Base-by-base conservation (phyloP, 331 rosid species). In the Malus hybrid region DNA sequence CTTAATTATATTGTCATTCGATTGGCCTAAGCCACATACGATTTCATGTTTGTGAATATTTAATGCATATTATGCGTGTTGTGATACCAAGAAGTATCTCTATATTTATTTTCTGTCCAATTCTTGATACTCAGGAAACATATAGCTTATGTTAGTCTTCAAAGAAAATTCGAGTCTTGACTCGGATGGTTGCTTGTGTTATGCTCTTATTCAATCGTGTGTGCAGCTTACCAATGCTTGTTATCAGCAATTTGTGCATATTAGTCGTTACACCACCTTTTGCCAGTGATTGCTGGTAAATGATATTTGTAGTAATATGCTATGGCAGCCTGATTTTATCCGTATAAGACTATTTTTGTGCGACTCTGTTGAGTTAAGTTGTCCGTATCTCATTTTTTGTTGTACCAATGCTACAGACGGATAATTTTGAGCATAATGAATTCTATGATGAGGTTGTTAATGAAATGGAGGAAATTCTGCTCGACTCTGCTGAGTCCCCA, bases 381-480 rank as follows among this genome's bases (percentile, higher is more conserved):
- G 63, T 60, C 67, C 22, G 30, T n/a, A 44, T 69, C 62, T 72
- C 33, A 56, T 84, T 69, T 70, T 63, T 71, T 69, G 13, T 10
- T 26, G 26, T 39, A 63, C 81, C 48, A 68, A 78, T 82, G 60
- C 71, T 87, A 88, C 96, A 95, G 99, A 72, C 57, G 18, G 90
- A 87, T 70, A 87, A 82, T 86, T 66, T 63, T 79, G 93, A 88
- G 85, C 78, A 62, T 34, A 83, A 89, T 74, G 97, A 88, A 62
- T 83, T 85, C 76, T 83, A 88, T 69, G 92, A 92, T 50, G 97
- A 92, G 80, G 79, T 95, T 65, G 98, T 95, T 78, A 88, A 87
- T 57, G 99, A 95, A 64, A 95, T 95, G 99, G 99, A 95, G 79
- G 98, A 95, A 82, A 92, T 95, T 84, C 86, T 95, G 82, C 93